Conservation (phyloP, 768 basidiomycete species). For the Dendrothele bispora region DNA sequence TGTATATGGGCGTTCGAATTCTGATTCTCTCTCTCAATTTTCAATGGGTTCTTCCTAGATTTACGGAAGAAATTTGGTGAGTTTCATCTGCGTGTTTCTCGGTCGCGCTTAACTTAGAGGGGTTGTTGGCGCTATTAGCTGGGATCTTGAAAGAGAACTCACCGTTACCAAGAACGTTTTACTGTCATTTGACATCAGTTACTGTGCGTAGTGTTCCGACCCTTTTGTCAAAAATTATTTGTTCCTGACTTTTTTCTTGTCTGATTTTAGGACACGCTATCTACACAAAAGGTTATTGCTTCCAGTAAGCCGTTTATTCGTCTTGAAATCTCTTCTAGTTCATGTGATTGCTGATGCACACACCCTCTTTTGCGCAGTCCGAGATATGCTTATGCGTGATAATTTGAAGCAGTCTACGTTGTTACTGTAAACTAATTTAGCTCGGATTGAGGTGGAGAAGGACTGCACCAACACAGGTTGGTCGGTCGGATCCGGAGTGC, state of each 20-base stretch:
- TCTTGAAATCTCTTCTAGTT: conserved; percentile 2
- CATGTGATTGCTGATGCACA: too few species aligned
- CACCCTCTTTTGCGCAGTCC: conserved; percentile 36
- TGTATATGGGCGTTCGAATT: conserved; percentile 1
- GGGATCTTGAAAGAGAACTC: conserved; percentile 46
- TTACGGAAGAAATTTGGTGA: conserved; percentile 45
- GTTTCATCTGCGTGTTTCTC: conserved; percentile 15
- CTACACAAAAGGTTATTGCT: conserved; percentile 52
- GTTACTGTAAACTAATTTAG: conserved; percentile 21
- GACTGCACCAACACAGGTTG: too few species aligned
- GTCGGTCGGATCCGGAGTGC: too few species aligned
- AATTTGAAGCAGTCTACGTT: conserved; percentile 41
- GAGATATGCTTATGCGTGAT: conserved; percentile 46
- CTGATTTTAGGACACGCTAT: conserved; percentile 48
- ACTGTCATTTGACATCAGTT: conserved; percentile 67
- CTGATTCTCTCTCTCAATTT: conserved; percentile 9
- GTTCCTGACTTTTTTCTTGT: conserved; percentile 8
- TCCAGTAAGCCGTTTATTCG: conserved; percentile 33
- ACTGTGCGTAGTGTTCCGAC: conserved; percentile 43
- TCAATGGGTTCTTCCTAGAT: conserved; percentile 26
- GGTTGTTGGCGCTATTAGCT: conserved; percentile 27
- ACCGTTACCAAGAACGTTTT: conserved; percentile 48
- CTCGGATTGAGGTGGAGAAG: too few species aligned
- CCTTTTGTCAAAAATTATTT: background rate
- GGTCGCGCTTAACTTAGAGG: conserved; percentile 1